Evolutionary conservation across 2,329 filamentous ascomycete species (phyloP), one percentile per base, ranked within the genome.

Genomic region (Bisporella sp.): DNA sequence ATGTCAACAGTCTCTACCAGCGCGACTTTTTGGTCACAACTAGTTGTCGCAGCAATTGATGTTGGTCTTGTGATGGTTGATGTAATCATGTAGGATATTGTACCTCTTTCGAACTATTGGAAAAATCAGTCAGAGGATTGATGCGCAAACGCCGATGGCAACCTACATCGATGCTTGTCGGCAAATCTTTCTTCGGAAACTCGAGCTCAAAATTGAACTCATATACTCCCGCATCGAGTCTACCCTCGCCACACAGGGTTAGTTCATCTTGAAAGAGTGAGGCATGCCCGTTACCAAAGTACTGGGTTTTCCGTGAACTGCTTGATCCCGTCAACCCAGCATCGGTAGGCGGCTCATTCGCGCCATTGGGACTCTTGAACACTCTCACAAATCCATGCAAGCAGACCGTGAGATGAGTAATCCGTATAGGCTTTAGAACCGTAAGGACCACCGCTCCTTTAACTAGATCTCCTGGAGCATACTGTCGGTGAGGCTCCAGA

Each of bases 121-220:
- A 12, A 41, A 21, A 41, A 3, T 21, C 21, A 21, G 21, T 21
- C 21, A 21, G 21, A 21, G 21, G 21, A 3, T 21, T 21, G 21
- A 21, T 21, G 21, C 21, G 21, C 21, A 37, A 4, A n/a, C 35
- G 4, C 35, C 35, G 33, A 37, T 12, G 31, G 11, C 6, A n/a
- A 74, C 87, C 64, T 78, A 96, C 92, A 71, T 95, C 91, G 64
- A 99, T 92, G 67, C 92, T 96, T 69, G 89, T 96, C n/a, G 88
- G 88, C 52, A 93, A 70, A 5, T 78, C 79, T 59, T 81, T 78
- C 46, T 77, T 73, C 2, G 85, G 85, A 57, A 89, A 88, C 50
- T 84, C 72, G 55, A 89, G 69, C 61, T 88, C 81, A 59, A 89
- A 89, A 53, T 86, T 82, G 67, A 93, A 93, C 66, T 90, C 83